Conservation (phyloP, 768 basidiomycete genomes). For the Pholiota microspora region DNA sequence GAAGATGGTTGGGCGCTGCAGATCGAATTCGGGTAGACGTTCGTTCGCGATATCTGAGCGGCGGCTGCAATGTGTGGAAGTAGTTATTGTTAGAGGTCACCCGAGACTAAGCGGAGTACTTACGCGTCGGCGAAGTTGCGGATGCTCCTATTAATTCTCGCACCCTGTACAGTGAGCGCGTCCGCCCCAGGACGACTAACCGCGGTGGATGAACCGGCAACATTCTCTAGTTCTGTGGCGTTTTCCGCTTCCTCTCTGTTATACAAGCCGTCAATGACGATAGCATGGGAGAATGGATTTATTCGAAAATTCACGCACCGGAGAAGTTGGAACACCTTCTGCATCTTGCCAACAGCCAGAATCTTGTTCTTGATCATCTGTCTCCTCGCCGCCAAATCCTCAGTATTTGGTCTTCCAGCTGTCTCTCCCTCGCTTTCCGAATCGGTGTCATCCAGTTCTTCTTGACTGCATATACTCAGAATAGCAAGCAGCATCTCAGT, state of each 20-base stretch:
- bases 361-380: conserved; percentile 98
- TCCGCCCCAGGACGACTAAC: conserved; percentile 41
- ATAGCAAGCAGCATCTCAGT: conserved; percentile 98
- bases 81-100: not conserved
- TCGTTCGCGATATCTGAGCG: conserved; percentile 74
- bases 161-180: conserved; percentile 61
- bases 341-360: conserved; percentile 94
- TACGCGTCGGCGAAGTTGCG: conserved; percentile 77
- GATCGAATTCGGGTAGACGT: conserved; percentile 60
- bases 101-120: conserved; percentile 25
- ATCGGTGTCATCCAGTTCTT: conserved; percentile 74
- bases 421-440: conserved; percentile 37
- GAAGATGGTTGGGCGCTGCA: conserved; percentile 41
- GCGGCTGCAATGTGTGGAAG: conserved; percentile 42
- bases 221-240: conserved; percentile 59
- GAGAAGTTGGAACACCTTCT: conserved; percentile 91
- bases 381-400: conserved; percentile 67
- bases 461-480: conserved; percentile 88
- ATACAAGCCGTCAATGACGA: not conserved
- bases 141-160: conserved; percentile 59
- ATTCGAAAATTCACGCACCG: conserved; percentile 52
- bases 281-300: not conserved
- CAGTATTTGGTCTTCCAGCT: conserved; percentile 28
- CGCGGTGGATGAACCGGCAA: conserved; percentile 22
- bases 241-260: conserved; percentile 77